Percentiles rank a stretch among this genome's conserved stretches.
Conservation (phyloP, 1,284 basidiomycete genomes). For the Pholiota adiposa region DNA sequence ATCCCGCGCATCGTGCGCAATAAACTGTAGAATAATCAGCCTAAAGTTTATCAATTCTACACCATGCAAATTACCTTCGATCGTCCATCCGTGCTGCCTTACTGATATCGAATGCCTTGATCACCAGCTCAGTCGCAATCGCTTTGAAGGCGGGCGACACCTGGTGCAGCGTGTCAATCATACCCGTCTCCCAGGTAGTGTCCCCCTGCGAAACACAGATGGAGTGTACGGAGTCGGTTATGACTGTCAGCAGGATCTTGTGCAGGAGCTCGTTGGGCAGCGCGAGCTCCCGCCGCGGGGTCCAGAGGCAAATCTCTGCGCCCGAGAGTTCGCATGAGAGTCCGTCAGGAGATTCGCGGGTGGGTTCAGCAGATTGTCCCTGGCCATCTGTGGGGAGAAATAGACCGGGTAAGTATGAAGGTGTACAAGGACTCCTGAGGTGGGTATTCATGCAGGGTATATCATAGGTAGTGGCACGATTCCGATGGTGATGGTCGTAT, state of each 20-base stretch:
- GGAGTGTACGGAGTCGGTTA: conserved; percentile 32
- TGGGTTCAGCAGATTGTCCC: too few species aligned
- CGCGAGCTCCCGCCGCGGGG: conserved; percentile 7
- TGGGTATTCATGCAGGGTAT: not conserved
- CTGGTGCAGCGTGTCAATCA: conserved; percentile 25
- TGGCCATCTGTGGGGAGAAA: too few species aligned
- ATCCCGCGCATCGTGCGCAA: conserved; percentile 25
- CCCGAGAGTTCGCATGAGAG: too few species aligned
- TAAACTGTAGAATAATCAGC: conserved; percentile 15
- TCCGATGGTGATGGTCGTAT: not conserved
- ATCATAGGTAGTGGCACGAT: not conserved
- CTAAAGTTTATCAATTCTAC: not conserved
- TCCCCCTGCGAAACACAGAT: conserved; percentile 31
- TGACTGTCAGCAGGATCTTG: conserved; percentile 30
- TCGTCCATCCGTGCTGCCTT: conserved; percentile 20
- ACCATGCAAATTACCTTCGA: conserved; percentile 16
- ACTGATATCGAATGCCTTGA: conserved; percentile 27
- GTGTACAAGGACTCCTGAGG: not conserved
- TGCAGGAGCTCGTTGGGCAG: conserved; percentile 36
- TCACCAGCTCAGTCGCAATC: conserved; percentile 28
- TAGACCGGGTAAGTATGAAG: too few species aligned
- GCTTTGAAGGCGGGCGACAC: conserved; percentile 29
- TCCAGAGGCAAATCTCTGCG: not conserved
- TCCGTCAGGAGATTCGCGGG: too few species aligned
- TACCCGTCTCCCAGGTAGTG: conserved; percentile 33